Evolutionary conservation across 2,329 filamentous ascomycete genomes (phyloP).

Genomic region (Colletotrichum salicis): DNA sequence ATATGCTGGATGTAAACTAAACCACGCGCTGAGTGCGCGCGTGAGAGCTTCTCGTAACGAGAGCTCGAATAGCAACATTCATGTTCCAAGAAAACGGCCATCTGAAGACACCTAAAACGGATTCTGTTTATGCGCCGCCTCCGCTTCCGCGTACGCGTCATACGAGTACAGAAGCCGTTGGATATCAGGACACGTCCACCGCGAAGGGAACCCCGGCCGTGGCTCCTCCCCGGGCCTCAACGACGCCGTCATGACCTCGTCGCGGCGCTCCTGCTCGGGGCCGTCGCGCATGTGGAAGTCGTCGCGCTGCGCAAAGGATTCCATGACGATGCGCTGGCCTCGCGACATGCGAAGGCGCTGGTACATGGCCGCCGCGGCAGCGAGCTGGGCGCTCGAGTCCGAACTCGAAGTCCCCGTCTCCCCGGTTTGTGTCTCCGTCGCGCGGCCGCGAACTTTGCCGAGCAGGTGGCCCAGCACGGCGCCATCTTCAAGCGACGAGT

Average conservation of each 20-base stretch:
- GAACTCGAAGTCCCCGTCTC: too few species aligned
- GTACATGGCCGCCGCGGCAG: constrained; percentile 33
- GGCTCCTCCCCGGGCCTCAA: constrained; percentile 13
- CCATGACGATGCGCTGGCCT: constrained; percentile 35
- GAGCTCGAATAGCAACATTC: neutral
- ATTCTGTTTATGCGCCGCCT: constrained; percentile 39
- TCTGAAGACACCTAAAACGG: constrained; percentile 16
- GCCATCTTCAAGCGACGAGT: constrained; percentile 33
- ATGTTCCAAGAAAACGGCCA: too few species aligned
- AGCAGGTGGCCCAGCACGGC: constrained; percentile 36
- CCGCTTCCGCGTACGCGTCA: constrained; percentile 35
- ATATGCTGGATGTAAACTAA: neutral
- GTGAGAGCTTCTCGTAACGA: neutral
- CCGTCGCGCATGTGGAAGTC: constrained; percentile 37
- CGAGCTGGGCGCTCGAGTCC: constrained; percentile 17
- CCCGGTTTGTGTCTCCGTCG: neutral
- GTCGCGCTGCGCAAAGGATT: constrained; percentile 36
- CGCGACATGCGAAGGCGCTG: constrained; percentile 33
- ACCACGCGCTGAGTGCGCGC: neutral
- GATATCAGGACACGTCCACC: constrained; percentile 37
- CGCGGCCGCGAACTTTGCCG: constrained; percentile 20
- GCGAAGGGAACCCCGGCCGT: constrained; percentile 33
- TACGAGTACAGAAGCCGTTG: constrained; percentile 36
- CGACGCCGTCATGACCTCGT: constrained; percentile 32
- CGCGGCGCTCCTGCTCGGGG: constrained; percentile 30